Evolutionary conservation across 257 asterid species (phyloP).

Genomic region (Solanum clarkiae): DNA sequence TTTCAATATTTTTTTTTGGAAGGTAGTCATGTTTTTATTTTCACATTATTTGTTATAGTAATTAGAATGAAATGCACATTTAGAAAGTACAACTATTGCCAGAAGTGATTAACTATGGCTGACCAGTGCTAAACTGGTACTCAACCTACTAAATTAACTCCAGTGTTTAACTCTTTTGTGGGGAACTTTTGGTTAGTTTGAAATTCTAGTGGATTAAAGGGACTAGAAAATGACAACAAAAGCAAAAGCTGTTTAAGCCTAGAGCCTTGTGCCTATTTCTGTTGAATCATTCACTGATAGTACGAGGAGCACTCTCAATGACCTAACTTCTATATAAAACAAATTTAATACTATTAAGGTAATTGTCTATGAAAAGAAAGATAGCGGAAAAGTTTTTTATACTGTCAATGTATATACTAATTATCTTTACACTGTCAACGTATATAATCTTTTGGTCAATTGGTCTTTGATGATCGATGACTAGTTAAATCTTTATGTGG

Average conservation of each 20-base stretch:
- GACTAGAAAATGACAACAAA: not conserved
- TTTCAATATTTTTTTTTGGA: not conserved
- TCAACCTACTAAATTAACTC: not conserved
- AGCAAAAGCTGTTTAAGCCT: not conserved
- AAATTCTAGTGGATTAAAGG: not conserved
- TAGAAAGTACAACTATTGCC: not conserved
- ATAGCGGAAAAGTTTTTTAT: not conserved
- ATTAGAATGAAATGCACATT: not conserved
- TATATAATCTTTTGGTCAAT: not conserved
- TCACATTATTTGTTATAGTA: not conserved
- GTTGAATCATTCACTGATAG: conserved; percentile 1
- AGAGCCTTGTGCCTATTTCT: conserved; percentile 16
- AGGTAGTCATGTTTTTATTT: not conserved
- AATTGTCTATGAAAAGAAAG: not conserved
- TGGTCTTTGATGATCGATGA: not conserved
- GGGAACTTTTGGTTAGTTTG: not conserved
- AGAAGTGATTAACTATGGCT: not conserved
- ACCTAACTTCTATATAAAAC: not conserved
- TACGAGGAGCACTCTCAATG: not conserved
- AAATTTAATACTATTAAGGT: too few species aligned
- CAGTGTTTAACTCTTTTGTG: not conserved
- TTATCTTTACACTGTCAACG: not conserved
- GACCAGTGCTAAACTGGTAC: not conserved
- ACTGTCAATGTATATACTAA: not conserved
- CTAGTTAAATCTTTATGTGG: not conserved